phyloP scores from a whole-genome alignment of 1,139 yeast genomes.

The Debaryomyces sp. region DNA sequence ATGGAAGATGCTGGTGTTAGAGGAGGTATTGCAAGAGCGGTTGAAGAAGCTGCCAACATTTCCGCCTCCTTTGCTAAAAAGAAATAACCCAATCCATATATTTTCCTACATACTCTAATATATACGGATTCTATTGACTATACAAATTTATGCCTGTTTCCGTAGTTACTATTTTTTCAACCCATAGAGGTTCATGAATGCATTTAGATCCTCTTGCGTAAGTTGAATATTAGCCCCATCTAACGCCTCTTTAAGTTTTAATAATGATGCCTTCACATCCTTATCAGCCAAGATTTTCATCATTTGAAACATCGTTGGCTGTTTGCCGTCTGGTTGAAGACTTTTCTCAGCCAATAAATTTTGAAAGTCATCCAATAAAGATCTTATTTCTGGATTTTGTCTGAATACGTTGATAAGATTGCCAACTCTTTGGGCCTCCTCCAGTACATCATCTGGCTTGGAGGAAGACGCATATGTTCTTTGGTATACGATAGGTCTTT shows the following conservation, averaged over 20 bases:
- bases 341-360: slow-evolving; percentile 36
- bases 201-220: slow-evolving; percentile 37
- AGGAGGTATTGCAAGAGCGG: slow-evolving; percentile 83
- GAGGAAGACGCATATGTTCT: slow-evolving; percentile 13
- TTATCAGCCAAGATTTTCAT: slow-evolving; percentile 41
- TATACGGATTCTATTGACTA: slow-evolving; percentile 1
- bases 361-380: slow-evolving; percentile 35
- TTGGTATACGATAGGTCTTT: background rate
- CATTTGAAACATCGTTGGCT: slow-evolving; percentile 41
- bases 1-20: slow-evolving; percentile 93
- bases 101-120: background rate
- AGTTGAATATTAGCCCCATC: slow-evolving; percentile 36
- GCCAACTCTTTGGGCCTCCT: slow-evolving; percentile 20
- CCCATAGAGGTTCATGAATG: slow-evolving; percentile 27
- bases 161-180: slow-evolving; percentile 16
- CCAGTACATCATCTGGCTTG: slow-evolving; percentile 12
- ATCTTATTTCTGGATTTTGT: slow-evolving; percentile 31
- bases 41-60: slow-evolving; percentile 86
- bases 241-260: slow-evolving; percentile 33
- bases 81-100: slow-evolving; percentile 20
- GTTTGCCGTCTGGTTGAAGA: slow-evolving; percentile 29
- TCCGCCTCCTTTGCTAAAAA: slow-evolving; percentile 81
- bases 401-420: slow-evolving; percentile 22
- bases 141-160: slow-evolving; percentile 1
- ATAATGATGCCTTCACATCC: slow-evolving; percentile 36